These are phyloP conservation scores for Solanum neorickii DNA, from an alignment of 257 asterid species.

Conservation along the genomic window DNA sequence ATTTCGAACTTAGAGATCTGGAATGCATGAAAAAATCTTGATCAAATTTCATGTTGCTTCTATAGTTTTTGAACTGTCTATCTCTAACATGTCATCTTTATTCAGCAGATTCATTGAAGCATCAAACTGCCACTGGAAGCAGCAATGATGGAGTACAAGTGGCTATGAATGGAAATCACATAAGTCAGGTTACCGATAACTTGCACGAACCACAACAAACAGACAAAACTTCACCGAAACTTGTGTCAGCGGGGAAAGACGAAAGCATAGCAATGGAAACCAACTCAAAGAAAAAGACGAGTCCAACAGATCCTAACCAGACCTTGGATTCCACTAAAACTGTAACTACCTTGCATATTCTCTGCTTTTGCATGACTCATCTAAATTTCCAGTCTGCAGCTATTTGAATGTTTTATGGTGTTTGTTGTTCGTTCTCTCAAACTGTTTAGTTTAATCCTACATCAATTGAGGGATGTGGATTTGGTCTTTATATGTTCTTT, in stretches of 20 bases:
- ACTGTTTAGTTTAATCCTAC: not conserved
- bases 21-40: not conserved
- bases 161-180: conserved; percentile 27
- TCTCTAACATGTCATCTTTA: not conserved
- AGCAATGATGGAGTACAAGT: conserved; percentile 5
- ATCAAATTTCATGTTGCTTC: not conserved
- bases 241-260: conserved; percentile 14
- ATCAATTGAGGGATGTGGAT: not conserved
- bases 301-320: conserved; percentile 10
- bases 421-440: not conserved
- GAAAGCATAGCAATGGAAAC: conserved; percentile 6
- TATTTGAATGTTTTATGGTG: not conserved
- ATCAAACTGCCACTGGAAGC: not conserved
- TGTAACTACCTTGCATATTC: conserved; percentile 11
- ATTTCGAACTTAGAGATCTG: not conserved
- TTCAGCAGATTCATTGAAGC: not conserved
- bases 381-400: not conserved
- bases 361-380: not conserved
- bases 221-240: conserved; percentile 6
- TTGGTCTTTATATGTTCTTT: not conserved
- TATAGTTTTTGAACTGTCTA: not conserved
- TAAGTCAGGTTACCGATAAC: conserved; percentile 37
- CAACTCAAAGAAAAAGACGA: conserved; percentile 13
- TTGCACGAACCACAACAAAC: conserved; percentile 11
- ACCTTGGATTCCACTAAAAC: conserved; percentile 12